A percentile compares a stretch with the other conserved stretches of the same genome.
Evolutionary conservation across 148 eudicot genomes (phyloP).

Genomic region (Persicaria maculosa): DNA sequence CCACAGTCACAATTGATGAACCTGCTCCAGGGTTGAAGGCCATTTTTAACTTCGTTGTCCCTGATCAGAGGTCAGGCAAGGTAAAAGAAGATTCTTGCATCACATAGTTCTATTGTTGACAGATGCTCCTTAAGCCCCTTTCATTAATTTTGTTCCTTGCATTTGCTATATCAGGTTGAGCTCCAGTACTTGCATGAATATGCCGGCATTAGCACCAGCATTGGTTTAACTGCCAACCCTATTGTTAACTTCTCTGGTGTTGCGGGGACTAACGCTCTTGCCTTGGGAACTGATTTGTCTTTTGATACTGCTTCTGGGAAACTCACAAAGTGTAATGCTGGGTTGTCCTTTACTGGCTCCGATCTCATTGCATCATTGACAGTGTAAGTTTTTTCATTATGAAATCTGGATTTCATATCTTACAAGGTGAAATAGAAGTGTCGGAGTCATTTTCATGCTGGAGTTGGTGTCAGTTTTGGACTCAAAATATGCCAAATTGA

Average conservation of each 20-base stretch:
- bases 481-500: background rate
- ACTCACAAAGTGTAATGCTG: conserved; percentile 76
- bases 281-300: conserved; percentile 80
- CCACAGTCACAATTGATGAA: conserved; percentile 82
- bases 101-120: background rate
- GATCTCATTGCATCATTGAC: conserved; percentile 80
- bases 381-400: conserved; percentile 50
- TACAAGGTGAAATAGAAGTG: background rate
- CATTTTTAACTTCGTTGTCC: conserved; percentile 68
- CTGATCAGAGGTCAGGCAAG: conserved; percentile 95
- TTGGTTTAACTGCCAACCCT: conserved; percentile 85
- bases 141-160: background rate
- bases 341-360: conserved; percentile 51
- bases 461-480: background rate
- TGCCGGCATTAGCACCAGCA: conserved; percentile 87
- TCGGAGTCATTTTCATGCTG: background rate
- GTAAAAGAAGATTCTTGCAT: conserved; percentile 18
- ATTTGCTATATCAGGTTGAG: conserved; percentile 45
- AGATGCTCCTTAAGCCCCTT: background rate
- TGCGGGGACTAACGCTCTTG: conserved; percentile 47
- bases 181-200: conserved; percentile 88
- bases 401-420: background rate
- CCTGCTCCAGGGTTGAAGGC: conserved; percentile 94
- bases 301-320: conserved; percentile 79
- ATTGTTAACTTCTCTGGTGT: conserved; percentile 88